These are phyloP conservation scores for Camellia sinensis DNA, from an alignment of 148 eudicot genomes.

Conservation along the genomic window DNA sequence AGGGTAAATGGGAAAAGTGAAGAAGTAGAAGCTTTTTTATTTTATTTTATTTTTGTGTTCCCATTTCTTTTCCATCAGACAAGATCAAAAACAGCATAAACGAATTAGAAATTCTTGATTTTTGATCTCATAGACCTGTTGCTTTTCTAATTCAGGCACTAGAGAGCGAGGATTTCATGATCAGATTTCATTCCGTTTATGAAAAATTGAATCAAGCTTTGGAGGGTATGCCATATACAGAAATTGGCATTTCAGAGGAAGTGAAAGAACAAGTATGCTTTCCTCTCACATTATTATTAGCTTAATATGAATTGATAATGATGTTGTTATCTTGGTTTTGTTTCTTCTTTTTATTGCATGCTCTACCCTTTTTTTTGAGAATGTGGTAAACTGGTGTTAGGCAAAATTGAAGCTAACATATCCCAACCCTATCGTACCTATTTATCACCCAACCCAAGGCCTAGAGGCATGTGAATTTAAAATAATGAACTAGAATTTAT, in stretches of 20 bases:
- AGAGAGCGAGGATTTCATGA: conserved; percentile 59
- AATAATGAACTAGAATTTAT: not conserved
- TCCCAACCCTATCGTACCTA: not conserved
- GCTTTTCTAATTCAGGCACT: conserved; percentile 45
- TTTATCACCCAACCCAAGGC: not conserved
- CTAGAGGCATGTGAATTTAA: not conserved
- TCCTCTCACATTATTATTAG: not conserved
- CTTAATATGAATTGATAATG: not conserved
- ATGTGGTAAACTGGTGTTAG: not conserved
- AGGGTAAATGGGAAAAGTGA: not conserved
- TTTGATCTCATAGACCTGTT: not conserved
- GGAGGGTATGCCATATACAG: conserved; percentile 62
- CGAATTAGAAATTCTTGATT: not conserved
- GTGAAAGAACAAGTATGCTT: conserved; percentile 63
- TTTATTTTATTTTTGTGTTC: not conserved
- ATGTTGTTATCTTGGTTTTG: not conserved
- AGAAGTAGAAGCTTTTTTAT: not conserved
- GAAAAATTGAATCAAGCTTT: conserved; percentile 52
- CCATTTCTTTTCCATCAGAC: too few relatives aligned
- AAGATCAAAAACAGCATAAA: not conserved
- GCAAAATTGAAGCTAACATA: not conserved
- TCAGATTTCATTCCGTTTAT: conserved; percentile 51
- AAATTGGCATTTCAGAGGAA: conserved; percentile 69
- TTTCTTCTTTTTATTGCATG: not conserved
- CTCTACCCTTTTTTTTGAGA: not conserved